phyloP scores from a whole-genome alignment of 2,329 filamentous ascomycete species.

The Sarocladium oryzae region DNA sequence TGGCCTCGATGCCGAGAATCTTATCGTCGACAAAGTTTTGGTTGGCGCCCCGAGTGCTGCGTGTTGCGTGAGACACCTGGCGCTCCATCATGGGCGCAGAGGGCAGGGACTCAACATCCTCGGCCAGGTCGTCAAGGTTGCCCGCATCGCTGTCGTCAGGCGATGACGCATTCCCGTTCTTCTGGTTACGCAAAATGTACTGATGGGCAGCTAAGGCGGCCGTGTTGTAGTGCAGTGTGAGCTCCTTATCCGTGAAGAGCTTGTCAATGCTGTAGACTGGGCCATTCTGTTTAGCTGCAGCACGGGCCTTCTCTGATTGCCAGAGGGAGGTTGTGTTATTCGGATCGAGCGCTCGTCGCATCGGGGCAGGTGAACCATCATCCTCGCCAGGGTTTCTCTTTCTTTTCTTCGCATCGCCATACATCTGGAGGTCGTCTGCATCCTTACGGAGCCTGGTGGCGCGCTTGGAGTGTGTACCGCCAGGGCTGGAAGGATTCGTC shows the following conservation, averaged over 20 bases:
- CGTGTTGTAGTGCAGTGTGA: slow-evolving; percentile 58
- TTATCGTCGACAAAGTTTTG: slow-evolving; percentile 53
- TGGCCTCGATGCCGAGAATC: slow-evolving; percentile 52
- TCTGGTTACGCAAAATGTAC: slow-evolving; percentile 52
- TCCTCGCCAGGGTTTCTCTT: slow-evolving; percentile 56
- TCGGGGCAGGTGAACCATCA: slow-evolving; percentile 56
- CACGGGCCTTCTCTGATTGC: slow-evolving; percentile 53
- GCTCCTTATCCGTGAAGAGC: slow-evolving; percentile 64
- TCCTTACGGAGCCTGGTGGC: slow-evolving; percentile 55
- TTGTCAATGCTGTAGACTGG: slow-evolving; percentile 62
- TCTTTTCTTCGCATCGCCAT: slow-evolving; percentile 51
- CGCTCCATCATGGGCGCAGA: slow-evolving; percentile 57
- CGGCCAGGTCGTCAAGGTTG: slow-evolving; percentile 43
- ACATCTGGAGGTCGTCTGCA: slow-evolving; percentile 50
- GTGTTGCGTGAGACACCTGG: slow-evolving; percentile 56
- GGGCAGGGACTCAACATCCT: slow-evolving; percentile 38
- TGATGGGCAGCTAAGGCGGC: slow-evolving; percentile 57
- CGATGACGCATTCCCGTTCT: slow-evolving; percentile 42
- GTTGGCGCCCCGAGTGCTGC: slow-evolving; percentile 51
- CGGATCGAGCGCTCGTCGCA: slow-evolving; percentile 48
- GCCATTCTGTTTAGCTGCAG: slow-evolving; percentile 48
- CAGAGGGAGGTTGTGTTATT: slow-evolving; percentile 55
- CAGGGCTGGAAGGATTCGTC: slow-evolving; percentile 57
- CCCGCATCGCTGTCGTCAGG: slow-evolving; percentile 48
- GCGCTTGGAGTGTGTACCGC: slow-evolving; percentile 56